Evolutionary conservation across 2,329 filamentous ascomycete species (phyloP), one percentile per base, ranked within the genome.

Genomic region (Teratosphaeria nubilosa): DNA sequence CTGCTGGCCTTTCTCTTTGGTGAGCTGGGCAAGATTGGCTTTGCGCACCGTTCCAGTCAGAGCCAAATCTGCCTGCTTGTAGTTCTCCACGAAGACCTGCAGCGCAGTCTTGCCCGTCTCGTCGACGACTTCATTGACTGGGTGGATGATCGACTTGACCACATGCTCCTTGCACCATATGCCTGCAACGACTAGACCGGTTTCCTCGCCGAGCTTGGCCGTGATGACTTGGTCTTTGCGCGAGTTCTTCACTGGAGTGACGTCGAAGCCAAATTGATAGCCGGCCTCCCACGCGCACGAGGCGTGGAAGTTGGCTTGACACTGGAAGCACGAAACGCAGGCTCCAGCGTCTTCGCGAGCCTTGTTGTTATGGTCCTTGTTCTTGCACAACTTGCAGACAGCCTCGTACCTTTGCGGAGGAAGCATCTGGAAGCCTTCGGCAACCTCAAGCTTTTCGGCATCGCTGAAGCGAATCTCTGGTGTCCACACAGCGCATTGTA

Each of bases 31-130:
- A 50, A 94, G 81, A 59, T 90, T 94, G 24, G 94, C 92, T 74
- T 96, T 96, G 57, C 94, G 87, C 24, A 94, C 90, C 20, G 92
- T 96, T 30, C 94, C 94, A 2, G 91, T 96, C 65, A 96, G 77
- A 2, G 88, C 84, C 48, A 92, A 81, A 70, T 99, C 94, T 9
- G 94, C 92, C 74, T 97, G 92, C 73, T 99, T 99, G 78, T 90
- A 96, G 59, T 86, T 91, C 64, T 87, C 86, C 51, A 87, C 89
- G 70, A 88, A 99, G 27, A 95, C 79, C 71, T 96, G 91, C 54
- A 99, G 76, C 10, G 89, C 90, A 65, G 86, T 95, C 56, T 85
- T 74, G n/a, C 85, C 85, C n/a, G 79, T 78, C 22, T 87, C 84
- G 57, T 86, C 84, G 11, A 87, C 85, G 24, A 82, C 71, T 64